Conservation (phyloP, 495 filamentous ascomycete genomes). For the Pyrenopolyporus hunteri region DNA sequence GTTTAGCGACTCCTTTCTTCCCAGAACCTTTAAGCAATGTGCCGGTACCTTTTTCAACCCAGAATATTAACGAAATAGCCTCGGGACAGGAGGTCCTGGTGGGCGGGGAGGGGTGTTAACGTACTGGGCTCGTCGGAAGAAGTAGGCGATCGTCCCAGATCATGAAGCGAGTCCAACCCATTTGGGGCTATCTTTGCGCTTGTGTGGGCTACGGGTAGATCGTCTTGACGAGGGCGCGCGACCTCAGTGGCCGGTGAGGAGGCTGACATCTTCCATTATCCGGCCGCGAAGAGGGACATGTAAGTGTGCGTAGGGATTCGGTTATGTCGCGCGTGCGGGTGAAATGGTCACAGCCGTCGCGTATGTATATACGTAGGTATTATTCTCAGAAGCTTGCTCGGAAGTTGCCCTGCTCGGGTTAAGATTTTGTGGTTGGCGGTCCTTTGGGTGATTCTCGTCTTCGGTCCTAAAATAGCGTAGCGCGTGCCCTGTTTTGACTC, state of each 20-base stretch:
- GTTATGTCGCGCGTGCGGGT: neutral
- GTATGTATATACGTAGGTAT: conserved; percentile 10
- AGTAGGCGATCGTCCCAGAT: conserved; percentile 30
- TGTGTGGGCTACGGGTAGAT: conserved; percentile 6
- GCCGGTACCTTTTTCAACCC: conserved; percentile 31
- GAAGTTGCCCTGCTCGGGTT: no score
- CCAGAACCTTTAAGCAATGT: conserved; percentile 20
- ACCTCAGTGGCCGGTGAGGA: conserved; percentile 33
- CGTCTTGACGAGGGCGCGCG: conserved; percentile 33
- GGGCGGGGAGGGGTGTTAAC: neutral
- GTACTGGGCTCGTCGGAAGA: conserved; percentile 34
- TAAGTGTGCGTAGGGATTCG: neutral
- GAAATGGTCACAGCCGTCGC: neutral
- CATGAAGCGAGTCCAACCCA: conserved; percentile 21
- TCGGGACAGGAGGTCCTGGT: conserved; percentile 3
- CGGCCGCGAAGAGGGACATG: conserved; percentile 8
- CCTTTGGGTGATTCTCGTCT: neutral
- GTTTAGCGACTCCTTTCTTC: conserved; percentile 31
- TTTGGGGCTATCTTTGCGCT: conserved; percentile 21
- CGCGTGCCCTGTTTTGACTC: conserved; percentile 8
- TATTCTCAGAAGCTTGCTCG: no score
- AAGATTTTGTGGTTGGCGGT: neutral
- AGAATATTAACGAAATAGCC: conserved; percentile 11
- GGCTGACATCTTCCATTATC: conserved; percentile 43
- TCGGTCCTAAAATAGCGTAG: neutral